Percentiles rank a stretch among this genome's conserved stretches.
Conservation (phyloP, 148 eudicot species). For the Camellia sinensis region DNA sequence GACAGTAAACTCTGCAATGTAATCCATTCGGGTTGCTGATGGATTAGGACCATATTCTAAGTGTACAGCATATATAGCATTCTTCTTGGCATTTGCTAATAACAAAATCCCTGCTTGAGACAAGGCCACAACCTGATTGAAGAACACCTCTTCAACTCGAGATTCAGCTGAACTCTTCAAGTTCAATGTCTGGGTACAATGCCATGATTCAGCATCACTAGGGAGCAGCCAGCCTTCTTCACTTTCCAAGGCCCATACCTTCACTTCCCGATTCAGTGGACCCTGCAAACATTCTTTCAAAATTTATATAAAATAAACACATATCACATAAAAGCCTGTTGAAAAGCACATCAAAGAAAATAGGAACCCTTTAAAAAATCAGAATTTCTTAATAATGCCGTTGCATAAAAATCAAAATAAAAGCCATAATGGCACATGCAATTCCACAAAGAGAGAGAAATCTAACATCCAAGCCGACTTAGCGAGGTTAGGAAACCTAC, state of each 20-base stretch:
- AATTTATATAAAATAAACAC: not conserved
- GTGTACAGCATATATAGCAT: slow-evolving; percentile 95
- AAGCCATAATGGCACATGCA: not conserved
- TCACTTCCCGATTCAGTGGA: slow-evolving; percentile 80
- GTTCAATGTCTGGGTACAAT: slow-evolving; percentile 83
- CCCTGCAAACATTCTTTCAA: slow-evolving; percentile 47
- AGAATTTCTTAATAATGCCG: not conserved
- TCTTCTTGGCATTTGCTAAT: slow-evolving; percentile 93
- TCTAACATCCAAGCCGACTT: slow-evolving; percentile 2
- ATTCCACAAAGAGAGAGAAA: not conserved
- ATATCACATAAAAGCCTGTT: not conserved
- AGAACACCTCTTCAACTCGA: slow-evolving; percentile 75
- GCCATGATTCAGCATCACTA: slow-evolving; percentile 96
- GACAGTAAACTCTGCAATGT: slow-evolving; percentile 92
- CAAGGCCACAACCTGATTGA: slow-evolving; percentile 87
- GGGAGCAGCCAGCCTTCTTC: slow-evolving; percentile 99
- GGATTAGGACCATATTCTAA: slow-evolving; percentile 84
- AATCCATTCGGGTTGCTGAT: slow-evolving; percentile 81
- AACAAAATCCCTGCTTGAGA: slow-evolving; percentile 84
- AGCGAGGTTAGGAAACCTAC: not conserved
- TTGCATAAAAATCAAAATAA: not conserved
- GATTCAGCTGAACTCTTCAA: slow-evolving; percentile 73
- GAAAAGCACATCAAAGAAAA: not conserved
- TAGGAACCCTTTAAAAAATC: not conserved
- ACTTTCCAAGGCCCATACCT: slow-evolving; percentile 85